These are phyloP conservation scores for Phallus indusiatus DNA, from an alignment of 768 basidiomycete species.

Conservation along the genomic window DNA sequence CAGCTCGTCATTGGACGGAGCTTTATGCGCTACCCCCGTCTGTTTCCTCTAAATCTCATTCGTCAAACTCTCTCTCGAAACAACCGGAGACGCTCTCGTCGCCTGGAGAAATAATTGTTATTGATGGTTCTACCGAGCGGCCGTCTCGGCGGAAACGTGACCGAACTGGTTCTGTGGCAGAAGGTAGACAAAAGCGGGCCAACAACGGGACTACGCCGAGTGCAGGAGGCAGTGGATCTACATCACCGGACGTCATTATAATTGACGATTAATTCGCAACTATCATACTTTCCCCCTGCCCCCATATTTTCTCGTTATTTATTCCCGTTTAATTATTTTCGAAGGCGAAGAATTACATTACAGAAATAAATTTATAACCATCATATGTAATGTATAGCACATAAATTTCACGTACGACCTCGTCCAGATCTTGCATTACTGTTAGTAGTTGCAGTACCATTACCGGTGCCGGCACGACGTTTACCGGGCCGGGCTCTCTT, in stretches of 20 bases:
- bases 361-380: too few relatives aligned
- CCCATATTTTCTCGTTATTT: not conserved
- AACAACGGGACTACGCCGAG: not conserved
- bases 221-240: not conserved
- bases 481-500: slow-evolving; percentile 46
- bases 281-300: not conserved
- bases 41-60: slow-evolving; percentile 17
- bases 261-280: slow-evolving; percentile 1
- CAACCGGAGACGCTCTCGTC: not conserved
- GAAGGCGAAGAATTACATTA: too few relatives aligned
- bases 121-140: slow-evolving; percentile 7
- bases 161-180: not conserved
- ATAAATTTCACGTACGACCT: not conserved
- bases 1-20: slow-evolving; percentile 70
- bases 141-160: slow-evolving; percentile 4
- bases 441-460: not conserved
- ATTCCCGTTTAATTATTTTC: not conserved
- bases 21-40: slow-evolving; percentile 51
- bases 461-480: slow-evolving; percentile 11
- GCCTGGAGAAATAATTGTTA: not conserved
- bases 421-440: not conserved
- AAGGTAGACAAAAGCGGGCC: slow-evolving; percentile 6
- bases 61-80: slow-evolving; percentile 12
- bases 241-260: slow-evolving; percentile 4
- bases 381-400: not conserved